A percentile compares a stretch with the other conserved stretches of the same genome.
Conservation (phyloP, 495 filamentous ascomycete genomes). For the Immersiella caudata region DNA sequence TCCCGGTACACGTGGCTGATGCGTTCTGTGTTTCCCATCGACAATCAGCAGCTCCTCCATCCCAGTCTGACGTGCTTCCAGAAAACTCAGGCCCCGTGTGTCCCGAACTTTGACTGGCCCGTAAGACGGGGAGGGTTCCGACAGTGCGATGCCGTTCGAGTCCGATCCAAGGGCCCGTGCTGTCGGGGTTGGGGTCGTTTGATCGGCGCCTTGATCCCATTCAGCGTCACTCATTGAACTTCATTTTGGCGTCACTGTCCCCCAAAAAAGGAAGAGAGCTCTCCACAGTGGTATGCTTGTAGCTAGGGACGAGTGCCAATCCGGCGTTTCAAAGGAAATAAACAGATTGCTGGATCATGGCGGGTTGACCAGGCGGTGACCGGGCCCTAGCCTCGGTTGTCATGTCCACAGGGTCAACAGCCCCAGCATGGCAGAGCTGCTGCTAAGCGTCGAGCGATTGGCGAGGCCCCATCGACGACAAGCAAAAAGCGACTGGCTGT, state of each 20-base stretch:
- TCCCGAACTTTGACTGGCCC: constrained; percentile 6
- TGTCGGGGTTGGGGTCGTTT: constrained; percentile 22
- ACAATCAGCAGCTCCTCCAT: neutral
- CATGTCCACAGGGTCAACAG: neutral
- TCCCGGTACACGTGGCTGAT: constrained; percentile 15
- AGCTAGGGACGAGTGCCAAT: neutral
- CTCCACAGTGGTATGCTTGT: neutral
- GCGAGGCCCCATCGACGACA: constrained; percentile 7
- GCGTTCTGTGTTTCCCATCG: neutral
- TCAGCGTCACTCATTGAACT: constrained; percentile 2
- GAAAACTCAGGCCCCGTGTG: constrained; percentile 2
- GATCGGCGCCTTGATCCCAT: constrained; percentile 14
- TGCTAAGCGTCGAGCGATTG: constrained; percentile 17
- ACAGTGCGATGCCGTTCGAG: neutral
- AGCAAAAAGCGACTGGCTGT: neutral
- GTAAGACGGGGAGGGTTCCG: neutral
- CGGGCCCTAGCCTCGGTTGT: neutral
- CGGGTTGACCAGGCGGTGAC: neutral
- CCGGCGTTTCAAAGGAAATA: neutral
- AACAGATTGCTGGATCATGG: too few species aligned
- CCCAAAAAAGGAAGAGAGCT: neutral
- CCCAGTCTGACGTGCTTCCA: constrained; percentile 15
- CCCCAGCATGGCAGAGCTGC: neutral
- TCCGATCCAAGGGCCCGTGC: constrained; percentile 21
- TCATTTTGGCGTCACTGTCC: constrained; percentile 13